Percentiles rank a stretch among this genome's conserved stretches.
These are phyloP conservation scores for Eimeria falciformis DNA, from an alignment of 169 alveolate species.

Conservation along the genomic window DNA sequence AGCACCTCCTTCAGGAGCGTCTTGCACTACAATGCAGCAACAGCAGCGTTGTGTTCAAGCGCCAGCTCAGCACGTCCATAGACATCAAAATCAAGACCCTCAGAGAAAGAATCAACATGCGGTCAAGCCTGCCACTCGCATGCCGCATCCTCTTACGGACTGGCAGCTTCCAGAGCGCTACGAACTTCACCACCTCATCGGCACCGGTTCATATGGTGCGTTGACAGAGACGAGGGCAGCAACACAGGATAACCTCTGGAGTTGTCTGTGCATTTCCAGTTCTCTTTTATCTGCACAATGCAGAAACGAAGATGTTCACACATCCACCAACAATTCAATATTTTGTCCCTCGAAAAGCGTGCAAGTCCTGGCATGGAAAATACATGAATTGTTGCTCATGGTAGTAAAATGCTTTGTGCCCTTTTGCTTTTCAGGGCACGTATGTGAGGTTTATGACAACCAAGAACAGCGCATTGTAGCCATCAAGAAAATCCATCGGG, in stretches of 20 bases:
- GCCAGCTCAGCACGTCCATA: conserved; percentile 28
- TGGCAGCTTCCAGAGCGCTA: conserved; percentile 88
- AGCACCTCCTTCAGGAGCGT: conserved; percentile 8
- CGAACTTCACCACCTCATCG: conserved; percentile 91
- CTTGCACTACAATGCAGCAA: conserved; percentile 44
- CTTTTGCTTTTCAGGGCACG: conserved; percentile 74
- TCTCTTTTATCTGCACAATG: too few relatives aligned
- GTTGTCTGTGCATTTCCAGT: not conserved
- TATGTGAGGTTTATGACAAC: conserved; percentile 82
- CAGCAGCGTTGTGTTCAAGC: conserved; percentile 47
- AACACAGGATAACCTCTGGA: too few relatives aligned
- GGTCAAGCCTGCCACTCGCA: conserved; percentile 68
- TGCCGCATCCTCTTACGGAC: conserved; percentile 78
- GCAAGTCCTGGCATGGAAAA: too few relatives aligned
- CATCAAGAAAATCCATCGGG: conserved; percentile 95
- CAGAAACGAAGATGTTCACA: too few relatives aligned
- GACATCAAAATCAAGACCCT: conserved; percentile 62
- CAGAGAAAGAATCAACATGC: conserved; percentile 48
- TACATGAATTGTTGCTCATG: too few relatives aligned
- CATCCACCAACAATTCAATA: too few relatives aligned
- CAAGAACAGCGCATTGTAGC: conserved; percentile 93
- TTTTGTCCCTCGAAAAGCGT: too few relatives aligned
- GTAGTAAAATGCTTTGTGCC: too few relatives aligned
- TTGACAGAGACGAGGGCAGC: too few relatives aligned
- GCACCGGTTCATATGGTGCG: conserved; percentile 95